Evolutionary conservation across 2,329 filamentous ascomycete genomes (phyloP).

Genomic region (Curvularia sp.): DNA sequence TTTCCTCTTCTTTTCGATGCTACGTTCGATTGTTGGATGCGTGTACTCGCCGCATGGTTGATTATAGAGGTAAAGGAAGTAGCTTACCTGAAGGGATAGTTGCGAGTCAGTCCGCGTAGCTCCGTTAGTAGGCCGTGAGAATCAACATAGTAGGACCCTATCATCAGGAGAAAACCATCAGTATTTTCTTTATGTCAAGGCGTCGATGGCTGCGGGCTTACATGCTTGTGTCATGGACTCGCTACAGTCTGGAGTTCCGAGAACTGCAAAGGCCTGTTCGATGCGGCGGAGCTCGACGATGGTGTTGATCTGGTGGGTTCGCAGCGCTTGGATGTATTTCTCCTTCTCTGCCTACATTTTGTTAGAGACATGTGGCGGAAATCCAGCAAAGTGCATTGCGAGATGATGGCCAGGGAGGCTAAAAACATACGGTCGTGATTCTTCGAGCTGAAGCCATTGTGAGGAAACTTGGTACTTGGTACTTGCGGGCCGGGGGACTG

Average conservation of each 20-base stretch:
- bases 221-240: slow-evolving; percentile 74
- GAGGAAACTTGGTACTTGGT: slow-evolving; percentile 30
- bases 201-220: slow-evolving; percentile 21
- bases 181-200: neutral
- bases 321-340: slow-evolving; percentile 68
- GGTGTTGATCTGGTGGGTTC: slow-evolving; percentile 74
- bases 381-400: too few relatives aligned
- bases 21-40: neutral
- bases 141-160: slow-evolving; percentile 70
- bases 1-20: neutral
- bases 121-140: slow-evolving; percentile 74
- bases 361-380: slow-evolving; percentile 11
- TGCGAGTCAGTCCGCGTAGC: slow-evolving; percentile 70
- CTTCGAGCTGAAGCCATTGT: slow-evolving; percentile 37
- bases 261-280: slow-evolving; percentile 68
- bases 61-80: neutral
- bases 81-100: slow-evolving; percentile 67
- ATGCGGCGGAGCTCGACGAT: slow-evolving; percentile 74
- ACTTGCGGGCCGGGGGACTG: slow-evolving; percentile 36
- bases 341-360: slow-evolving; percentile 53
- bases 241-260: slow-evolving; percentile 65
- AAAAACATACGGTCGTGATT: slow-evolving; percentile 35
- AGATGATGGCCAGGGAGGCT: neutral
- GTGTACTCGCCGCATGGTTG: neutral
- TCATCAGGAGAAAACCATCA: neutral